These are phyloP conservation scores for Nitzschia putrida DNA, from an alignment of 108 stramenopile genomes.

Conservation along the genomic window DNA sequence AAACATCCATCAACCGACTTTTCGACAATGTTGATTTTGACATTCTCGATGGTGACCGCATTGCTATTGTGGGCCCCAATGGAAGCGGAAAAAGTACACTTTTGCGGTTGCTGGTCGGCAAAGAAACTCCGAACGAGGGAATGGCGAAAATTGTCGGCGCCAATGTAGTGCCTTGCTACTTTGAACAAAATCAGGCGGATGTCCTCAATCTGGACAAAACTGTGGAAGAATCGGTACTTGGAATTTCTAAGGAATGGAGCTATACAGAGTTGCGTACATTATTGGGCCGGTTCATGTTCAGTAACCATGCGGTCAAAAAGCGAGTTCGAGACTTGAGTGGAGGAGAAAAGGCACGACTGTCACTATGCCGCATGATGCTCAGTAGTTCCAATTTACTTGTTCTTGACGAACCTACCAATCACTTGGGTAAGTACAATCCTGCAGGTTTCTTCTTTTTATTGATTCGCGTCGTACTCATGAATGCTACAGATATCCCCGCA, in stretches of 20 bases:
- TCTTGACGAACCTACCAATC: conserved; percentile 91
- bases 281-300: conserved; percentile 94
- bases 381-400: conserved; percentile 87
- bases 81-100: conserved; percentile 85
- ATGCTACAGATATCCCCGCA: conserved; percentile 90
- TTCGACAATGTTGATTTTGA: conserved; percentile 83
- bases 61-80: conserved; percentile 87
- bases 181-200: conserved; percentile 97
- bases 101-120: conserved; percentile 81
- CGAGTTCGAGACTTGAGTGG: conserved; percentile 87
- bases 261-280: conserved; percentile 93
- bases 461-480: conserved; percentile 3
- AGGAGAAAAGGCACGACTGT: conserved; percentile 94
- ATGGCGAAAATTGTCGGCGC: conserved; percentile 63
- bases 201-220: conserved; percentile 86
- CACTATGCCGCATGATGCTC: conserved; percentile 94
- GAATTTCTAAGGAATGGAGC: conserved; percentile 69
- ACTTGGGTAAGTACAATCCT: conserved; percentile 37
- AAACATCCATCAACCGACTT: conserved; percentile 67
- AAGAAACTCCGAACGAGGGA: conserved; percentile 78
- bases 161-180: conserved; percentile 86
- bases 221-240: conserved; percentile 85
- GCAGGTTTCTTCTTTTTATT: conserved; percentile 1
- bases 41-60: conserved; percentile 87
- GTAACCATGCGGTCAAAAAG: conserved; percentile 92